Evolutionary conservation across 2,329 filamentous ascomycete species (phyloP), one percentile per base, ranked within the genome.

Genomic region (Neopestalotiopsis rosae): DNA sequence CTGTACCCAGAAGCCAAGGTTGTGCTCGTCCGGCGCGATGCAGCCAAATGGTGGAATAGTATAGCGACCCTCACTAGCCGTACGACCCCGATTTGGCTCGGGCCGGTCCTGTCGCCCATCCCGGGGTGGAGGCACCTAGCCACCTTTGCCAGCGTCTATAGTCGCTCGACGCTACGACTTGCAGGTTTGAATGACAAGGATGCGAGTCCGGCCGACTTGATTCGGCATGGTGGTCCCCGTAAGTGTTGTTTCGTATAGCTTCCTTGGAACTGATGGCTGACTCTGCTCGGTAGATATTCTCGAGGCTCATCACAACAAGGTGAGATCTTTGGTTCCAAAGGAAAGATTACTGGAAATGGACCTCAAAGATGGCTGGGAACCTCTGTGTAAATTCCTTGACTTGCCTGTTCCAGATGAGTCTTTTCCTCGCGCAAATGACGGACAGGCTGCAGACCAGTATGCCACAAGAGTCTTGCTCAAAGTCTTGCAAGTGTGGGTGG

Each of bases 1-100:
- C 24, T 67, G n/a, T 67, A 67, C 68, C 82, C 82, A 0, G 75
- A 83, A 38, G 82, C 82, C 14, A 79, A 78, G 57, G 80, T 84
- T n/a, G 79, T 84, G 24, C 78, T 77, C 69, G 78, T 78, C 2
- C 72, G 70, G 0, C 73, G 76, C 38, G 74, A 77, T 63, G 73
- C 74, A 5, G 72, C 70, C n/a, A 71, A 71, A 32, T 77, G 76
- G 76, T 74, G 71, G 72, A 65, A 72, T 59, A 75, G 73, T 61
- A 69, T 74, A 2, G n/a, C 12, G 0, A 32, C 61, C n/a, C 20
- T 71, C 63, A 32, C 57, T 38, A 34, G 63, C 34, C 1, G 58
- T 9, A n/a, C 58, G 30, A 45, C 57, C 4, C 30, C 65, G n/a
- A 40, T 17, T 20, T 69, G 58, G 61, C 58, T 69, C 7, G 17